Base-by-base conservation (phyloP, 805 yeast genomes). In the Wickerhamomyces tratensis region DNA sequence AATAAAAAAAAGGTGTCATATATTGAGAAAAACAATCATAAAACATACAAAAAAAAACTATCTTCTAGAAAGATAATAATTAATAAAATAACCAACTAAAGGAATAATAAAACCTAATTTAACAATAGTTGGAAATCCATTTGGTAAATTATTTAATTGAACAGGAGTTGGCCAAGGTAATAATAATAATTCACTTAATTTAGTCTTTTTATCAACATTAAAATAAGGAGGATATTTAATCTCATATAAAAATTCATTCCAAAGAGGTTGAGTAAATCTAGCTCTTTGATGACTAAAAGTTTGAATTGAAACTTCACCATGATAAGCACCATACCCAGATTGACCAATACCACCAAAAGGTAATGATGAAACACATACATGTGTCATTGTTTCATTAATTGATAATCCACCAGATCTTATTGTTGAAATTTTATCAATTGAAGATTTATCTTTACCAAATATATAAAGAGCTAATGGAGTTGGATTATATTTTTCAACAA, bases 341-440 rank as follows among this genome's bases (percentile, higher is more conserved):
- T 58, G 58, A 12, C 97, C 96, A 43, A 89, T 65, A 25, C 98
- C 98, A 33, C 98, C 98, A 62, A 89, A 91, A 26, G 97, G 97
- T 4, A 86, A 76, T 39, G 71, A 69, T 7, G 69, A 45, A 41
- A 83, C 69, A 1, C 77, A 89, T 37, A 76, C 86, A 48, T 87
- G 95, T 53, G 85, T 46, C 39, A 86, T 41, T 0, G 79, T 71
- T 49, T 88, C 96, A 56, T 87, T 86, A 46, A 85, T 65, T 39
- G 77, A 59, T 12, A 78, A 66, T 5, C 76, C 82, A 27, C 96
- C 96, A 0, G 93, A 81, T 54, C 94, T 73, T 25, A 86, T 64
- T 5, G 63, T 58, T 44, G 71, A 61, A 45, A 86, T 74, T 43
- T 62, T 61, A 5, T 71, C 59, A 44, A 74, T 72, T 51, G 77